Evolutionary conservation across 148 eudicot genomes (phyloP).

Genomic region (Silene conica): DNA sequence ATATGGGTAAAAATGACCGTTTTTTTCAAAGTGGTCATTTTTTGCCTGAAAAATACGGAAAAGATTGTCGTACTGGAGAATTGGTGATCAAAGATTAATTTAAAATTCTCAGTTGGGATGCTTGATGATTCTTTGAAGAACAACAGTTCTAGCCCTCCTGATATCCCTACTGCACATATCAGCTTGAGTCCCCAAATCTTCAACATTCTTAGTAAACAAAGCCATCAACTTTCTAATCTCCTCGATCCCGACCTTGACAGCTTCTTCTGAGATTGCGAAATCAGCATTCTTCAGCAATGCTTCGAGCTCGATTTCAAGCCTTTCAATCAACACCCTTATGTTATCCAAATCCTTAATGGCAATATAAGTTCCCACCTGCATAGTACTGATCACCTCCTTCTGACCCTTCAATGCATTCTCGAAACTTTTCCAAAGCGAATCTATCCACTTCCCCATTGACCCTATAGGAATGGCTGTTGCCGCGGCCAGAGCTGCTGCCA

Average conservation of each 20-base stretch:
- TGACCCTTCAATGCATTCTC: conserved; percentile 86
- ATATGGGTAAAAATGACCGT: too few relatives aligned
- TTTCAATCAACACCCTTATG: conserved; percentile 63
- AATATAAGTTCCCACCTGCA: conserved; percentile 88
- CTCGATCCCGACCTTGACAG: conserved; percentile 62
- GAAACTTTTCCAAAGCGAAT: conserved; percentile 77
- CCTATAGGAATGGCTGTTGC: conserved; percentile 78
- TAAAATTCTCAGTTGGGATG: conserved; percentile 38
- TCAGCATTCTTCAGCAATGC: conserved; percentile 49
- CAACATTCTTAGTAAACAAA: conserved; percentile 73
- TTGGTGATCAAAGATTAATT: too few relatives aligned
- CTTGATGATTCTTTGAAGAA: conserved; percentile 88
- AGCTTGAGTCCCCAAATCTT: conserved; percentile 85
- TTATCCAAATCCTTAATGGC: conserved; percentile 86
- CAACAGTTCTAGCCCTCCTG: conserved; percentile 88
- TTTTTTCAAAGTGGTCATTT: too few relatives aligned
- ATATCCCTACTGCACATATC: conserved; percentile 86
- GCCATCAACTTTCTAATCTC: conserved; percentile 73
- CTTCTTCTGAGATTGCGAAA: conserved; percentile 55
- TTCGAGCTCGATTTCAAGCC: conserved; percentile 69
- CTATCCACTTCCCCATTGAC: conserved; percentile 92
- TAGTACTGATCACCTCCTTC: conserved; percentile 73
- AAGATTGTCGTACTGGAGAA: too few relatives aligned
- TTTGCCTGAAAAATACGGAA: too few relatives aligned
- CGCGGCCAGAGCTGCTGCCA: conserved; percentile 86